Evolutionary conservation across 139 green algal genomes (phyloP).

Genomic region (Tetratostichococcus sp.): DNA sequence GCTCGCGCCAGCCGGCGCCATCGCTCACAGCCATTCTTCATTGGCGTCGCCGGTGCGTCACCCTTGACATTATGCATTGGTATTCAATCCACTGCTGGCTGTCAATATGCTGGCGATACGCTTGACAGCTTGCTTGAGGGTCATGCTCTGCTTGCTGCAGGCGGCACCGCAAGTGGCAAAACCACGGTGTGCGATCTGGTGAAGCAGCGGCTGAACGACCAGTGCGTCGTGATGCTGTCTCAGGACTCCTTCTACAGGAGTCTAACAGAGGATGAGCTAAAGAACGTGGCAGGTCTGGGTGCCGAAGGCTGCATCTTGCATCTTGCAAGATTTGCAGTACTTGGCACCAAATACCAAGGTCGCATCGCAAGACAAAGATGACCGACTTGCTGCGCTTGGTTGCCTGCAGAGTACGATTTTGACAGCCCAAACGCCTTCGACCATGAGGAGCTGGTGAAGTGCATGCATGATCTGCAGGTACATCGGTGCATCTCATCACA

Average conservation of each 20-base stretch:
- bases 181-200: slow-evolving; percentile 94
- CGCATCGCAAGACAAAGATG: not conserved
- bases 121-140: not conserved
- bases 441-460: slow-evolving; percentile 55
- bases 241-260: slow-evolving; percentile 94
- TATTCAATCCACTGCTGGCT: no score
- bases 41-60: slow-evolving; percentile 55
- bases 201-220: slow-evolving; percentile 84
- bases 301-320: no score
- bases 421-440: slow-evolving; percentile 91
- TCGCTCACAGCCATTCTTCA: slow-evolving; percentile 60
- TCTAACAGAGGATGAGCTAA: slow-evolving; percentile 64
- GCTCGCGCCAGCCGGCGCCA: not conserved
- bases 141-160: slow-evolving; percentile 12
- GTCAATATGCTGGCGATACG: no score
- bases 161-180: slow-evolving; percentile 81
- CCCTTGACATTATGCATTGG: no score
- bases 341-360: no score
- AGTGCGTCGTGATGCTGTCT: slow-evolving; percentile 85
- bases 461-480: slow-evolving; percentile 43
- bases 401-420: slow-evolving; percentile 84
- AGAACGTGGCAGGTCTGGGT: slow-evolving; percentile 31
- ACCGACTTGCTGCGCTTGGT: not conserved
- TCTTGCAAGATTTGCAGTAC: no score
- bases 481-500: not conserved